These are phyloP conservation scores for Mycothermus thermophilus DNA, from an alignment of 495 filamentous ascomycete genomes.

Conservation along the genomic window DNA sequence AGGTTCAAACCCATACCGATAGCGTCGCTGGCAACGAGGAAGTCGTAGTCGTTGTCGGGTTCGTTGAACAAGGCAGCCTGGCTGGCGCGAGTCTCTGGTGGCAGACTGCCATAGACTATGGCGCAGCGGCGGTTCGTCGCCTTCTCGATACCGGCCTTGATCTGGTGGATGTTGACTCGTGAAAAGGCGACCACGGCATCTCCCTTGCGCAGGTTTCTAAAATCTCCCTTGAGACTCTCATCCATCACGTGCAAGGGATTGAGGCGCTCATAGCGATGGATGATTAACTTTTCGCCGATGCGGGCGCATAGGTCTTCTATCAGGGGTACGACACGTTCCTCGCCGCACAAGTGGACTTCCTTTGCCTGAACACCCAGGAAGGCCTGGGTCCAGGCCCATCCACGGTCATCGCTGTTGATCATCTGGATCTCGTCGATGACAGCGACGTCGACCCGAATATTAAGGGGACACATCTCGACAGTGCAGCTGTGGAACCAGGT, in stretches of 20 bases:
- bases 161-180: conserved; percentile 60
- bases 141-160: conserved; percentile 67
- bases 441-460: conserved; percentile 61
- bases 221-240: conserved; percentile 44
- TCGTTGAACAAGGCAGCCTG: conserved; percentile 92
- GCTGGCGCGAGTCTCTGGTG: conserved; percentile 80
- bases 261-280: conserved; percentile 71
- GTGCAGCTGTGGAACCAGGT: conserved; percentile 66
- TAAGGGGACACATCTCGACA: conserved; percentile 86
- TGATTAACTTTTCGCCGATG: conserved; percentile 67
- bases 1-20: conserved; percentile 97
- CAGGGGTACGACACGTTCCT: conserved; percentile 65
- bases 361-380: conserved; percentile 71
- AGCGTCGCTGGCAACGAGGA: conserved; percentile 84
- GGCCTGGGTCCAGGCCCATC: conserved; percentile 96
- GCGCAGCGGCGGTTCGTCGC: conserved; percentile 66
- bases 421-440: conserved; percentile 89
- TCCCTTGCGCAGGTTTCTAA: conserved; percentile 62
- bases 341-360: conserved; percentile 90
- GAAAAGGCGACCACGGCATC: conserved; percentile 85
- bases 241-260: conserved; percentile 57
- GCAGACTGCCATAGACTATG: conserved; percentile 82
- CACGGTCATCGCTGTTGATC: conserved; percentile 59
- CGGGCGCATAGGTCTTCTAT: conserved; percentile 65
- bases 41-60: conserved; percentile 86